phyloP scores from a whole-genome alignment of 1,139 yeast species.

The Pichia sp. region DNA sequence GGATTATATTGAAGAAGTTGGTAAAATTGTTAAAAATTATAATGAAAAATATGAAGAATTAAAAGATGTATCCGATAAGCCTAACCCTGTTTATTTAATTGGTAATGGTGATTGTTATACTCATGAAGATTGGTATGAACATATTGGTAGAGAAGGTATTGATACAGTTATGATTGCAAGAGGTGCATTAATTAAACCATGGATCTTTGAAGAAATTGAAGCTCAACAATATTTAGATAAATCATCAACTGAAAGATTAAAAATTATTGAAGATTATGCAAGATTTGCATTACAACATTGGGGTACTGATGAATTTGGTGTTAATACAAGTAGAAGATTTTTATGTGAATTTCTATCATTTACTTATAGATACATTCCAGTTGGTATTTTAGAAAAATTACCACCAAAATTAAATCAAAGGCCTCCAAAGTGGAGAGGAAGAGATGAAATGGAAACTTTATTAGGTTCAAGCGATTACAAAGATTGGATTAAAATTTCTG shows the following conservation, averaged over 20 bases:
- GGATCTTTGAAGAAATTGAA: conserved; percentile 96
- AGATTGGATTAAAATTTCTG: conserved; percentile 97
- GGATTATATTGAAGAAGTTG: conserved; percentile 79
- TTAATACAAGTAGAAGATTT: conserved; percentile 80
- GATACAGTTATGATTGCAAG: conserved; percentile 98
- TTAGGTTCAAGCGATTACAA: conserved; percentile 77
- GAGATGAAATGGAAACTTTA: conserved; percentile 87
- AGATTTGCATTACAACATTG: conserved; percentile 88
- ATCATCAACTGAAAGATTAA: conserved; percentile 82
- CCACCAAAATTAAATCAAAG: conserved; percentile 91
- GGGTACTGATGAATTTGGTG: conserved; percentile 96
- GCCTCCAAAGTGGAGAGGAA: conserved; percentile 92
- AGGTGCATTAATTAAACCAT: conserved; percentile 95
- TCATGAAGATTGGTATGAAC: conserved; percentile 82
- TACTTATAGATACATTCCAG: conserved; percentile 90
- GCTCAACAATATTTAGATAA: conserved; percentile 86
- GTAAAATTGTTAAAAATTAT: conserved; percentile 55
- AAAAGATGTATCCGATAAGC: conserved; percentile 47
- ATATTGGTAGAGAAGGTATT: conserved; percentile 61
- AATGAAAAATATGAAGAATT: conserved; percentile 49
- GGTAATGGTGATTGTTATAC: conserved; percentile 95
- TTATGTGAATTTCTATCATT: conserved; percentile 93
- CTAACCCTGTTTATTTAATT: conserved; percentile 50
- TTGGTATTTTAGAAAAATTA: conserved; percentile 80
- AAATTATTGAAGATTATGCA: conserved; percentile 61